Evolutionary conservation across 768 basidiomycete genomes (phyloP).

Genomic region (Xerocomellus dryophilus): DNA sequence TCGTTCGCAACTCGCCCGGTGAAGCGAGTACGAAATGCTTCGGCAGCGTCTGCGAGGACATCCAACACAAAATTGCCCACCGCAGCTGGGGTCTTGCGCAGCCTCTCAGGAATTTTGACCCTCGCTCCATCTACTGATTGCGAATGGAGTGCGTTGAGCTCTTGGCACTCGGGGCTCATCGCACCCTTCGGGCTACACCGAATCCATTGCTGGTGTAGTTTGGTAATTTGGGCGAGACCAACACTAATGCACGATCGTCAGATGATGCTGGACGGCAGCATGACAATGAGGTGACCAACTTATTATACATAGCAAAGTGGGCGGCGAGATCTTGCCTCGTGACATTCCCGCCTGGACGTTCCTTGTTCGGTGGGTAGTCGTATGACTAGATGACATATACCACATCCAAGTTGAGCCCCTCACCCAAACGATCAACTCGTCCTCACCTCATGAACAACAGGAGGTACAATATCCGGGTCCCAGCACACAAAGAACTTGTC

Average conservation of each 20-base stretch:
- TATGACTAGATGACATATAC: slow-evolving; percentile 45
- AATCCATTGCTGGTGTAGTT: slow-evolving; percentile 61
- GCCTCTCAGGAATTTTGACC: slow-evolving; percentile 33
- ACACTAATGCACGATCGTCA: slow-evolving; percentile 37
- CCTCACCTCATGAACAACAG: slow-evolving; percentile 49
- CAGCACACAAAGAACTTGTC: slow-evolving; percentile 70
- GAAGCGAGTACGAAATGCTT: slow-evolving; percentile 46
- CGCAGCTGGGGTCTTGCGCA: slow-evolving; percentile 46
- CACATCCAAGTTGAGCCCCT: not conserved
- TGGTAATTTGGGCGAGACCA: slow-evolving; percentile 53
- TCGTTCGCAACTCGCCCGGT: slow-evolving; percentile 26
- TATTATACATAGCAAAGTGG: slow-evolving; percentile 66
- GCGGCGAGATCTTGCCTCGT: slow-evolving; percentile 56
- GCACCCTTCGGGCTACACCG: slow-evolving; percentile 53
- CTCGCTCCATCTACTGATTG: slow-evolving; percentile 65
- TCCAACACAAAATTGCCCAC: slow-evolving; percentile 51
- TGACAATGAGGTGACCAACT: slow-evolving; percentile 35
- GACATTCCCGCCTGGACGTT: slow-evolving; percentile 45
- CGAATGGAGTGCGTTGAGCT: slow-evolving; percentile 68
- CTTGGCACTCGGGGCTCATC: slow-evolving; percentile 62
- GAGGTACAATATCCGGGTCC: slow-evolving; percentile 62
- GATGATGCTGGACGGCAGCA: not conserved
- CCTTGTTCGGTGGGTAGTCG: slow-evolving; percentile 63
- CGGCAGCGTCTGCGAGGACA: slow-evolving; percentile 45
- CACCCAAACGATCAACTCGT: not conserved